A percentile compares a stretch with the other conserved stretches of the same genome.
These are phyloP conservation scores for Prunus armeniaca DNA, from an alignment of 306 rosid species.

Conservation along the genomic window DNA sequence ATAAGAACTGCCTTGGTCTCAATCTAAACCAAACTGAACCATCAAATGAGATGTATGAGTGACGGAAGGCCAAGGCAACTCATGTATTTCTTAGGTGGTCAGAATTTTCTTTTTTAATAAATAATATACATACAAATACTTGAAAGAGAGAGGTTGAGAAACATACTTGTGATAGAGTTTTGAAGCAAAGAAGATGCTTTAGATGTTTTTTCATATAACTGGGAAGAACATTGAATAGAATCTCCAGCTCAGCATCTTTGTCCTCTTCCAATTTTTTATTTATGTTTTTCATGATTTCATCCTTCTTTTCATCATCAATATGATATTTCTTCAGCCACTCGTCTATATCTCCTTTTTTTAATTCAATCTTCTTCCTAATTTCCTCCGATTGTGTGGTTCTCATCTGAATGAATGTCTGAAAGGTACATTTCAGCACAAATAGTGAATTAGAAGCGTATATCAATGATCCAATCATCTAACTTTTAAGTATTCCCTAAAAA, in stretches of 20 bases:
- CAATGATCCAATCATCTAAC: too few relatives aligned
- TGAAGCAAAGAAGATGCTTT: slow-evolving; percentile 58
- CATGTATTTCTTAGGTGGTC: too few relatives aligned
- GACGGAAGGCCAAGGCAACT: too few relatives aligned
- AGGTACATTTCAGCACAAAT: too few relatives aligned
- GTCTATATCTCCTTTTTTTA: slow-evolving; percentile 8
- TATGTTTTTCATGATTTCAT: slow-evolving; percentile 6
- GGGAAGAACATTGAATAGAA: slow-evolving; percentile 57
- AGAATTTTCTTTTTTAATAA: too few relatives aligned
- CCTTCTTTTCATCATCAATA: background rate
- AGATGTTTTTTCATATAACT: slow-evolving; percentile 55
- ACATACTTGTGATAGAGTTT: background rate
- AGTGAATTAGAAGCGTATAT: too few relatives aligned
- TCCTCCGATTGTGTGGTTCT: slow-evolving; percentile 64
- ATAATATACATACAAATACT: too few relatives aligned
- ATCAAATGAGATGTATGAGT: too few relatives aligned
- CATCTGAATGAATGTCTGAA: slow-evolving; percentile 69
- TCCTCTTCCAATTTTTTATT: slow-evolving; percentile 11
- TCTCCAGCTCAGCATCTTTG: slow-evolving; percentile 23
- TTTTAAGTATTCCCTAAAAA: too few relatives aligned
- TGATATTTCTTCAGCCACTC: slow-evolving; percentile 15
- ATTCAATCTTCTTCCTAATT: slow-evolving; percentile 40
- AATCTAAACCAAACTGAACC: too few relatives aligned
- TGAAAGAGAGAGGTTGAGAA: too few relatives aligned
- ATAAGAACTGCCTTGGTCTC: too few relatives aligned